phyloP scores from a whole-genome alignment of 2,329 filamentous ascomycete species.

The Thermomyces lanuginosus region DNA sequence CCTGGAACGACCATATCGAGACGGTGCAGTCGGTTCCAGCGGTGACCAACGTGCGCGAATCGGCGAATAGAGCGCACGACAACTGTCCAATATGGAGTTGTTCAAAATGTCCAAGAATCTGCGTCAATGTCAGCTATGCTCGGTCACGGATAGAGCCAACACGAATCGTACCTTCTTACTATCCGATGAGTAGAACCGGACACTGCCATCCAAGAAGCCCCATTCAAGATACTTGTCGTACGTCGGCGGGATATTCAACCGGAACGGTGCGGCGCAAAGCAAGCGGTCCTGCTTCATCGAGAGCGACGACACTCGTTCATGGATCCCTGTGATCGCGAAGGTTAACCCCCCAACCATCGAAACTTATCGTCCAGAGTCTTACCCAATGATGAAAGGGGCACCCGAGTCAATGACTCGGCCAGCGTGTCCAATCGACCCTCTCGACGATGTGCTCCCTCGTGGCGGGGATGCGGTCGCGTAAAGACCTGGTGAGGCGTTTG shows the following conservation, averaged over 20 bases:
- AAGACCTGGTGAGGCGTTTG: constrained; percentile 96
- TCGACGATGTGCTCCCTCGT: constrained; percentile 51
- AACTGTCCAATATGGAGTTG: constrained; percentile 86
- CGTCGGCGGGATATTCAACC: constrained; percentile 67
- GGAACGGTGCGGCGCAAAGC: constrained; percentile 66
- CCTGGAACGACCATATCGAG: constrained; percentile 61
- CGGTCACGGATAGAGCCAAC: neutral
- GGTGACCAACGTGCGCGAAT: constrained; percentile 80
- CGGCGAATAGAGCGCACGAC: constrained; percentile 66
- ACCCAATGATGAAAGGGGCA: constrained; percentile 63
- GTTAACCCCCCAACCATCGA: neutral
- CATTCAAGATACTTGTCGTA: constrained; percentile 91
- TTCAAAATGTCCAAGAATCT: constrained; percentile 71
- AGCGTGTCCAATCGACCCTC: constrained; percentile 59
- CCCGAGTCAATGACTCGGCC: constrained; percentile 56
- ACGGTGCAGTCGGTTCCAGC: constrained; percentile 86
- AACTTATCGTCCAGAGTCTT: constrained; percentile 10
- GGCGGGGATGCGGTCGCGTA: constrained; percentile 57
- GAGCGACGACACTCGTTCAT: constrained; percentile 65
- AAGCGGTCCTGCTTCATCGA: constrained; percentile 66
- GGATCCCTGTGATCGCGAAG: constrained; percentile 36
- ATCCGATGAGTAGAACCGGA: constrained; percentile 79
- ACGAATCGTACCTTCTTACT: constrained; percentile 50
- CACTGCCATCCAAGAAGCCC: constrained; percentile 84
- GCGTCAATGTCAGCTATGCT: constrained; percentile 3